A percentile compares a stretch with the other conserved stretches of the same genome.
These are phyloP conservation scores for Rhamnella rubrinervis DNA, from an alignment of 331 rosid species.

Conservation along the genomic window DNA sequence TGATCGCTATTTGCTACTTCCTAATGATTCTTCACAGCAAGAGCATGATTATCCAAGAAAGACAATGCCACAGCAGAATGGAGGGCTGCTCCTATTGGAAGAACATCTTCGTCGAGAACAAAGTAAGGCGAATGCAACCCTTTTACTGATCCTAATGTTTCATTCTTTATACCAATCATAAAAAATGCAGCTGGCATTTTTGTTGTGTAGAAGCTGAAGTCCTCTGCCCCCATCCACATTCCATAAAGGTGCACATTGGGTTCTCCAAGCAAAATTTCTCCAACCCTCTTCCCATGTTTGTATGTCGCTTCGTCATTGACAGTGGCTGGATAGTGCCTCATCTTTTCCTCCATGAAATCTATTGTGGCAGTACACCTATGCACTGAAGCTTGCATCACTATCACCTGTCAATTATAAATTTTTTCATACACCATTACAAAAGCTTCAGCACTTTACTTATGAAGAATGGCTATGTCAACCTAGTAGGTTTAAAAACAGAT, in stretches of 20 bases:
- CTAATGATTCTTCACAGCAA: background rate
- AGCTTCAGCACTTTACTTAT: no score
- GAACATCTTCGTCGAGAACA: constrained; percentile 47
- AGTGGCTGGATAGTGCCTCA: constrained; percentile 40
- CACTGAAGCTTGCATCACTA: constrained; percentile 45
- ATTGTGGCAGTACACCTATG: constrained; percentile 40
- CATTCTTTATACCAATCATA: constrained; percentile 40
- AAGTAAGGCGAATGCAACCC: constrained; percentile 46
- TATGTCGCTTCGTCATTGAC: constrained; percentile 44
- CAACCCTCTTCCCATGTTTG: constrained; percentile 43
- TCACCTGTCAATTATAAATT: constrained; percentile 22
- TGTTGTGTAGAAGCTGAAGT: constrained; percentile 54
- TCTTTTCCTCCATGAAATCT: constrained; percentile 46
- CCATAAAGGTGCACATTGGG: constrained; percentile 41
- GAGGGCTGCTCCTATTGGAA: constrained; percentile 58
- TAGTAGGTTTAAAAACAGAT: background rate
- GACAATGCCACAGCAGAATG: constrained; percentile 56
- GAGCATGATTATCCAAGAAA: constrained; percentile 28
- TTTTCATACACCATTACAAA: background rate
- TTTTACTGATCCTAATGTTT: constrained; percentile 13
- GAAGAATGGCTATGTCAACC: no score
- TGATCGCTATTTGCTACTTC: no score
- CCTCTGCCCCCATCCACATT: constrained; percentile 49
- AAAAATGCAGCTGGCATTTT: constrained; percentile 44
- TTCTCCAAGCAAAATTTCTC: constrained; percentile 47